phyloP scores from a whole-genome alignment of 2,329 filamentous ascomycete genomes.

The Lachnellula willkommii region DNA sequence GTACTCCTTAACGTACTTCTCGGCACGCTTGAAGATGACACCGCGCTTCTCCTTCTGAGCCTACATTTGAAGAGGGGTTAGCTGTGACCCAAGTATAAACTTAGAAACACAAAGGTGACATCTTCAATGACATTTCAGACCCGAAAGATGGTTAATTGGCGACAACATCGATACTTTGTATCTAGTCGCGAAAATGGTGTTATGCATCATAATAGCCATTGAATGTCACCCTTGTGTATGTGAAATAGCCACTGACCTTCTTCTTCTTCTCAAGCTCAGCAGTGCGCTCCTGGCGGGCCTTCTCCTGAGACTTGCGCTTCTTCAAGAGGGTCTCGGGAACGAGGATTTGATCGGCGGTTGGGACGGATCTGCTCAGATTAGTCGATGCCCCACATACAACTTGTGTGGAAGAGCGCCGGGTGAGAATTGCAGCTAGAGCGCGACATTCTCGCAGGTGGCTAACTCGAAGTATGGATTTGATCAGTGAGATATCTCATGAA shows the following conservation, averaged over 20 bases:
- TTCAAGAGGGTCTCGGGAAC: constrained; percentile 99
- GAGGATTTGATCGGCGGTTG: constrained; percentile 91
- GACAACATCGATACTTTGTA: constrained; percentile 85
- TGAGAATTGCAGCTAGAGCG: constrained; percentile 86
- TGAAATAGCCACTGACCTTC: constrained; percentile 53
- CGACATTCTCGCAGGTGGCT: constrained; percentile 85
- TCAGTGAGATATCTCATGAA: constrained; percentile 56
- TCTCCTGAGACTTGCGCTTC: constrained; percentile 99
- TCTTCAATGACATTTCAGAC: constrained; percentile 60
- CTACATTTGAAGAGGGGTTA: constrained; percentile 48
- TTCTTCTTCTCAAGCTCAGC: constrained; percentile 81
- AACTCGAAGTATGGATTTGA: constrained; percentile 77
- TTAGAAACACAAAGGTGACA: constrained; percentile 16
- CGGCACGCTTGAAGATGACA: constrained; percentile 99
- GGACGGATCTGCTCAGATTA: constrained; percentile 84
- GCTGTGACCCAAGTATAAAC: constrained; percentile 21
- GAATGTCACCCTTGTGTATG: constrained; percentile 33
- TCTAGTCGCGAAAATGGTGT: constrained; percentile 87
- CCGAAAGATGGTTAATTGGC: constrained; percentile 99
- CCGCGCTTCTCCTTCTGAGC: constrained; percentile 98
- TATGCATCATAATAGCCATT: constrained; percentile 70
- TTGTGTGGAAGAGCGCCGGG: constrained; percentile 70
- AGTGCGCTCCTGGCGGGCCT: constrained; percentile 85
- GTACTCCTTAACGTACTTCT: constrained; percentile 99
- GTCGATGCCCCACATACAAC: constrained; percentile 62